A percentile compares a stretch with the other conserved stretches of the same genome.
Conservation (phyloP, 2,329 filamentous ascomycete species). For the Talaromyces sp. region DNA sequence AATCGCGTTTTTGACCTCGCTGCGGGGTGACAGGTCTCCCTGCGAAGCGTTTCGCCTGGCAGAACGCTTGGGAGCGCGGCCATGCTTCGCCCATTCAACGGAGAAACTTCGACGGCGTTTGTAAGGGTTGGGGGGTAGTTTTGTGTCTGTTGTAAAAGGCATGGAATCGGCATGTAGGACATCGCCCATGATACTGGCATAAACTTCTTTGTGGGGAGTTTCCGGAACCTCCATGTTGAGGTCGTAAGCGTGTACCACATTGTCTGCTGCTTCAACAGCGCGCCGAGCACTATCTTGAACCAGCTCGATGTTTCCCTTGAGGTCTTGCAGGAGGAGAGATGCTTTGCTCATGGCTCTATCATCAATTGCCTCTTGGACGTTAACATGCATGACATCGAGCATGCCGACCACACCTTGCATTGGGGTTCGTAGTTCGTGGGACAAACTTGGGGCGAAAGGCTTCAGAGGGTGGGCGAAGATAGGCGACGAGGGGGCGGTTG, state of each 20-base stretch:
- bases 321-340: constrained; percentile 50
- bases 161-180: constrained; percentile 29
- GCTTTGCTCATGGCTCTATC: constrained; percentile 39
- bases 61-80: constrained; percentile 31
- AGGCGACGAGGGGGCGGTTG: constrained; percentile 52
- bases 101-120: constrained; percentile 41
- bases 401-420: constrained; percentile 73
- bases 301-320: constrained; percentile 65
- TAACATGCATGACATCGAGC: constrained; percentile 71
- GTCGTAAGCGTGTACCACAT: constrained; percentile 69
- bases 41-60: constrained; percentile 24
- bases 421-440: constrained; percentile 65
- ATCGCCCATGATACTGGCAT: constrained; percentile 28
- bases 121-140: constrained; percentile 37
- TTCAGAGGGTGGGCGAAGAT: constrained; percentile 58
- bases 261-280: constrained; percentile 68
- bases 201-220: constrained; percentile 44
- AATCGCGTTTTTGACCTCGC: constrained; percentile 35
- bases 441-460: constrained; percentile 66
- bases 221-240: constrained; percentile 71
- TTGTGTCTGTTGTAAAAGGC: constrained; percentile 33
- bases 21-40: constrained; percentile 32
- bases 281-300: constrained; percentile 68
- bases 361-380: constrained; percentile 60
- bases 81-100: constrained; percentile 25